Evolutionary conservation across 495 filamentous ascomycete species (phyloP), one percentile per base, ranked within the genome.

Genomic region (Aspergillus baeticus): DNA sequence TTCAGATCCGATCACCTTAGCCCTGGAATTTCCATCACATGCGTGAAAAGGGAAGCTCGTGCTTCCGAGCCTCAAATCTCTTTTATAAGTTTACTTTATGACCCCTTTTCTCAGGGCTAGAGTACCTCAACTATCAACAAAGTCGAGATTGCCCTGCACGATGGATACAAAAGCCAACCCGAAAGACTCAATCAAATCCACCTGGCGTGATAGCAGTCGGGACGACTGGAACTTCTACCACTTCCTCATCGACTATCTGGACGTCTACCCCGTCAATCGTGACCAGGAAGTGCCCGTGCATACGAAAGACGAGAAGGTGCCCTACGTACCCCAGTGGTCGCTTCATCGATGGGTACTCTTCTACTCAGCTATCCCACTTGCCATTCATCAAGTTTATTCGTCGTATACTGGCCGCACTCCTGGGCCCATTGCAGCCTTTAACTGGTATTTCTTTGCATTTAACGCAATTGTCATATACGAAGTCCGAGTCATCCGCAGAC

Each of bases 151-250:
- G 29, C 18, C 34, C 11, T 22, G 10, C 49, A 63, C 11, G 21
- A 71, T 68, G 65, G 64, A 63, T 45, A 63, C 62, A 20, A 66
- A 56, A 54, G 51, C 55, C 18, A 60, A 65, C 43, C 65, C 72
- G 7, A 76, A 73, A 52, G 73, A 76, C 62, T 76, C 73, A 2
- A 75, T 76, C 69, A 71, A 66, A 54, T 76, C 73, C 18, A 76
- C 73, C 22, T 76, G 73, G 73, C 71, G 67, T 8, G 62, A 60
- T 4, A 63, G 56, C n/a, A 58, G 60, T 43, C 69, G 69, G 49
- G 56, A 60, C 23, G 51, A 67, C 48, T 76, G 73, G 73, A 71
- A 36, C n/a, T 54, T 68, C 23, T 47, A 63, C 49, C 73, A 76
- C 60, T 69, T 65, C 60, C 49, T 66, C 18, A 52, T 76, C 3